Conservation (phyloP, 345 rosid genomes). For the Camelina laxa region DNA sequence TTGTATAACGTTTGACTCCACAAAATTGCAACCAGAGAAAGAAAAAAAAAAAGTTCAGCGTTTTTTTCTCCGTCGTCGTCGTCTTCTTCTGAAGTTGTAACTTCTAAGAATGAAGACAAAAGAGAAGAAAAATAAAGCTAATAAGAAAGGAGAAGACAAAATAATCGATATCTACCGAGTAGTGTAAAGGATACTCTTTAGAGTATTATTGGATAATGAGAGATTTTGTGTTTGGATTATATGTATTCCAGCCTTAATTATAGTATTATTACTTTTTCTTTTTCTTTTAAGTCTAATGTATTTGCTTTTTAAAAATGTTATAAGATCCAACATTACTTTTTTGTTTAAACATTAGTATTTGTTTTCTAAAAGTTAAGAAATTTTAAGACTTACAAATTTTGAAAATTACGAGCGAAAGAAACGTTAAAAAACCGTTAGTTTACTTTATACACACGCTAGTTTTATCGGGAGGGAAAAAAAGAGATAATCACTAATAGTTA, state of each 20-base stretch:
- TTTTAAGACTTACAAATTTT: too few species aligned
- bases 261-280: neutral
- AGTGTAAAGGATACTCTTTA: neutral
- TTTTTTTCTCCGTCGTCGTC: neutral
- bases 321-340: neutral
- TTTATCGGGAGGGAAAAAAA: too few species aligned
- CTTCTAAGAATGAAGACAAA: neutral
- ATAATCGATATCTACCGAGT: neutral
- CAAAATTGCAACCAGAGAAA: neutral
- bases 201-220: neutral
- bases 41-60: neutral
- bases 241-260: neutral
- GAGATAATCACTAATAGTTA: too few species aligned
- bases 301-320: neutral
- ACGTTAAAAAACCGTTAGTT: too few species aligned
- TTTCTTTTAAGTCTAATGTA: neutral
- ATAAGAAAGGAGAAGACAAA: neutral
- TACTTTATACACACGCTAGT: too few species aligned
- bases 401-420: too few species aligned
- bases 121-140: neutral
- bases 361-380: too few species aligned
- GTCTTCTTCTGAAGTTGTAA: conserved; percentile 15
- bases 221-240: conserved; percentile 2
- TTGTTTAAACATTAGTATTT: neutral
- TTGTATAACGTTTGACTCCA: neutral